Evolutionary conservation across 257 asterid genomes (phyloP), one percentile per base, ranked within the genome.

Genomic region (Hygrophila difformis): DNA sequence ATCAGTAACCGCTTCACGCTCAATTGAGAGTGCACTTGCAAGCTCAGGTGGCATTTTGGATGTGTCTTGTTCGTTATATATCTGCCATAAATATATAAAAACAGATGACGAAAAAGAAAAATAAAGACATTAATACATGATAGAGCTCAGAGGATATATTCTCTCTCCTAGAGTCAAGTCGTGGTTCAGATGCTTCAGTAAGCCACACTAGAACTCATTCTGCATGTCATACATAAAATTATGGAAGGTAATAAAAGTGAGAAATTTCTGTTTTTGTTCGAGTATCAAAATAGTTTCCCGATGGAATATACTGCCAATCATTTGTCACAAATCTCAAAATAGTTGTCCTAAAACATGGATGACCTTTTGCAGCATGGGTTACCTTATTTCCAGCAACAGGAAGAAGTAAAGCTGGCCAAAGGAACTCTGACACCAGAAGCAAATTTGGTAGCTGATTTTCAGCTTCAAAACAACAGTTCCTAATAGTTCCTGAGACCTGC

Each of bases 331-430:
- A n/a, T n/a, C n/a, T n/a, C n/a, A n/a, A n/a, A n/a, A n/a, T n/a
- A n/a, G 12, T 19, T 12, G 43, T 48, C 41, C 21, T 12, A 45
- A 22, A 19, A 56, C 28, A 34, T 22, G 34, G 12, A 2, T 51
- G 19, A 47, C 18, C 6, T 54, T 19, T 12, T 10, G 9, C 47
- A 37, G 55, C 38, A 20, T 14, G n/a, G 51, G 21, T 52, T 56
- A 91, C 98, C 92, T 85, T 91, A 65, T 82, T 82, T 63, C 96
- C 98, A 57, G 98, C 93, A 62, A 86, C 95, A 33, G 98, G 98
- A 39, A 91, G 78, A 36, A 86, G 73, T 26, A 91, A 74, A 26
- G 95, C 92, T 14, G 95, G 98, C 98, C 98, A 91, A 13, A 86
- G 79, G 71, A 91, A 91, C 68, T 91, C 98, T 2, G 96, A 82